Evolutionary conservation across 2,329 filamentous ascomycete species (phyloP), one percentile per base, ranked within the genome.

Genomic region (Aspergillus novofumigatus): DNA sequence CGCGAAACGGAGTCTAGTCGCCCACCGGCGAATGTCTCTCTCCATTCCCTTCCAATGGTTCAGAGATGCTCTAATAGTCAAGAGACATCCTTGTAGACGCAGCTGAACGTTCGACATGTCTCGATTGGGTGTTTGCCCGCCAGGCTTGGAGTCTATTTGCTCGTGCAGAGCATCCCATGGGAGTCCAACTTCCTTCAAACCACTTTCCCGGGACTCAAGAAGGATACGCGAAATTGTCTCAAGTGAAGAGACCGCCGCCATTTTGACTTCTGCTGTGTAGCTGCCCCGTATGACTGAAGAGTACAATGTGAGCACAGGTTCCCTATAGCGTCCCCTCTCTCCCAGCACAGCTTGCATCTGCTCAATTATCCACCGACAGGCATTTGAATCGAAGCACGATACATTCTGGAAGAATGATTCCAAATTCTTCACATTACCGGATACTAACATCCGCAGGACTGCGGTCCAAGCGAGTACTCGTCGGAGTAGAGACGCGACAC

Each of bases 1-100:
- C 0, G 75, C 74, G 49, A 68, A 76, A 14, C 69, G 69, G 26
- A 77, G 61, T 52, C 69, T 71, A 11, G 71, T 64, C 20, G 65
- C 62, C 69, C 73, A 76, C 44, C 60, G 64, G 9, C 62, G 59
- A 25, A 77, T 47, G 35, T 68, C 69, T 0, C 49, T 53, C 29
- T 68, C 62, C 10, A 68, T 60, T 7, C 54, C 26, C 32, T 65
- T 57, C 4, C 57, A 48, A 14, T 58, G 58, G 17, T 44, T 56
- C 8, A 54, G 53, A 8, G 61, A 50, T 9, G 61, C 55, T 5
- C 67, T 67, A 6, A 72, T 51, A 0, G 72, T 67, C 8, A 76
- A 59, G 25, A 77, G 54, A 57, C 72, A 75, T 17, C 75, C 75
- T 51, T 72, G 69, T 23, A 77, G 64, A 38, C 68, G 70, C 47